These are phyloP conservation scores for Cyberlindnera euphorbiiphila DNA, from an alignment of 805 yeast species.

Conservation along the genomic window DNA sequence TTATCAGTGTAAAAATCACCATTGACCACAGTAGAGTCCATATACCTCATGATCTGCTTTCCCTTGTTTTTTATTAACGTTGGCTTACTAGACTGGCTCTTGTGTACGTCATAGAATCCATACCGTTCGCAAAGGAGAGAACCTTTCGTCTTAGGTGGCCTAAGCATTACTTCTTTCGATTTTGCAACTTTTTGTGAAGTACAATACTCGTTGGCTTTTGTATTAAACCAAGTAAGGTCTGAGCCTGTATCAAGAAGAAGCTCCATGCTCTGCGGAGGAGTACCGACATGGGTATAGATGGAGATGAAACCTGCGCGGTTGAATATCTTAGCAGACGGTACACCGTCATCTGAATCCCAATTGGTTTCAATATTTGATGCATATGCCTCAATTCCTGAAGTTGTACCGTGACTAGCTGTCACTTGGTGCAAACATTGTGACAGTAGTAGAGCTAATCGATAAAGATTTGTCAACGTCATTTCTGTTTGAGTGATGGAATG, in stretches of 20 bases:
- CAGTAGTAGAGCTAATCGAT: too few relatives aligned
- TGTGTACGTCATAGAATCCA: conserved; percentile 5
- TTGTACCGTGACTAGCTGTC: too few relatives aligned
- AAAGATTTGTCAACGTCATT: too few relatives aligned
- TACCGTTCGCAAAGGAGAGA: conserved; percentile 7
- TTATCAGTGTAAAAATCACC: conserved; percentile 50
- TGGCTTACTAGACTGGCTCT: background rate
- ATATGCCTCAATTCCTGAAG: too few relatives aligned
- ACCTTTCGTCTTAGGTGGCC: background rate
- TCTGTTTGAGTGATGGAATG: too few relatives aligned
- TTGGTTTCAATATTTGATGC: background rate
- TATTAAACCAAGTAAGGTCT: conserved; percentile 31
- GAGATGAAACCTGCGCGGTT: conserved; percentile 6
- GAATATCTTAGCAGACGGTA: conserved; percentile 2
- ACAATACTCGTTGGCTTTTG: conserved; percentile 20
- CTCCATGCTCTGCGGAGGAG: conserved; percentile 26
- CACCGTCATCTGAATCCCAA: conserved; percentile 6
- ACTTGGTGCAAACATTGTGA: too few relatives aligned
- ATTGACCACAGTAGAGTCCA: conserved; percentile 41
- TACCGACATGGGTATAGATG: conserved; percentile 14
- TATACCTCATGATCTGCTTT: conserved; percentile 1
- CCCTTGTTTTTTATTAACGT: background rate
- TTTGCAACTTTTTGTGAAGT: too few relatives aligned
- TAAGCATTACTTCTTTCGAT: background rate
- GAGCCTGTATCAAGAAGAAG: conserved; percentile 36